Evolutionary conservation across 495 filamentous ascomycete genomes (phyloP), one percentile per base, ranked within the genome.

Genomic region (Tuber aestivum): DNA sequence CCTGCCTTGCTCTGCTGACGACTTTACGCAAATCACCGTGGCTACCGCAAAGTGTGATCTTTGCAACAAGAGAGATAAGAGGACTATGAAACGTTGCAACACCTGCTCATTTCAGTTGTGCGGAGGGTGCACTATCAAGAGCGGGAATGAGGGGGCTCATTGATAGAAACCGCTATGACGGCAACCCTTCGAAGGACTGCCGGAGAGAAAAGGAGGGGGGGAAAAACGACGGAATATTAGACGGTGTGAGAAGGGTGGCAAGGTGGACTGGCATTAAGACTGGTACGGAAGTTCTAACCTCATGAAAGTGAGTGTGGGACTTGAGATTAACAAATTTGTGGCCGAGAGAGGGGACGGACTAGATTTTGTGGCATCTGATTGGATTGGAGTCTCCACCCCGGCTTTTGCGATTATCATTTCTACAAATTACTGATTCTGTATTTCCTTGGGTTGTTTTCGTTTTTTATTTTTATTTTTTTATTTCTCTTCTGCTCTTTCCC

Each of bases 41-140:
- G 85, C 85, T 74, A 88, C 87, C 0, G 87, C 86, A 1, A 88
- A 88, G 78, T 89, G 87, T 73, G 87, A 89, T 44, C 21, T 83
- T 1, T 89, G 87, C 78, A 83, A 85, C 70, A 77, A 76, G 18
- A 84, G 87, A 9, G 88, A 89, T 72, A 81, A 56, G 12, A 71
- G 76, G 18, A 86, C 83, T 23, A 86, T 89, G 82, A 81, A 83
- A 18, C 85, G 86, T 12, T 89, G 87, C 79, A 77, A 71, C 16
- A 76, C 73, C 0, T 89, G 87, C 71, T 83, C 82, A 23, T 86
- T 84, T 83, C 86, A 88, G 41, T 74, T 84, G 2, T 89, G 87
- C 70, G 83, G 84, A 38, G 50, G 71, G 0, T 89, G 87, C 61
- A 72, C 72, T 45, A 77, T 79, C 18, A 72, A 73, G 73, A 37